These are phyloP conservation scores for Penicillium glabrum DNA, from an alignment of 2,329 filamentous ascomycete species.

Conservation along the genomic window DNA sequence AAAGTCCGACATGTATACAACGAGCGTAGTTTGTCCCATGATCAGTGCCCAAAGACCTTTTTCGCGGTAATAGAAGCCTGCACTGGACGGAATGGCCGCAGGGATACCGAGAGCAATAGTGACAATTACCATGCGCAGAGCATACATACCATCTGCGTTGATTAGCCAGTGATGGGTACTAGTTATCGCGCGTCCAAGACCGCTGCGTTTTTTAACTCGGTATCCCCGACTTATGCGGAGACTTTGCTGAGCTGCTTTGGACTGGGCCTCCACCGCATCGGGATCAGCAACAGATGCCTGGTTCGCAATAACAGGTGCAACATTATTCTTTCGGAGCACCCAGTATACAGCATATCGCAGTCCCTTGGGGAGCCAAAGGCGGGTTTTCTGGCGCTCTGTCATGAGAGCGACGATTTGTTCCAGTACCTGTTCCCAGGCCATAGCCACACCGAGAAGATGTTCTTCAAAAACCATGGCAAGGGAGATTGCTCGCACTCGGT, in stretches of 20 bases:
- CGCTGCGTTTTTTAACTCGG: slow-evolving; percentile 25
- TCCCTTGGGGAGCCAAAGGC: slow-evolving; percentile 47
- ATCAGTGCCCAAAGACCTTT: slow-evolving; percentile 56
- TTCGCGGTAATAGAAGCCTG: slow-evolving; percentile 54
- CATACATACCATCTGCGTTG: slow-evolving; percentile 48
- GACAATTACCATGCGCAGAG: slow-evolving; percentile 49
- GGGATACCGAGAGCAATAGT: slow-evolving; percentile 49
- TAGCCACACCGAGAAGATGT: slow-evolving; percentile 33
- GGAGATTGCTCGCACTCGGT: slow-evolving; percentile 42
- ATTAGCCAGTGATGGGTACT: slow-evolving; percentile 44
- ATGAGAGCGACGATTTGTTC: slow-evolving; percentile 39
- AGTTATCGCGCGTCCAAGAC: slow-evolving; percentile 28
- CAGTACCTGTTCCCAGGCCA: slow-evolving; percentile 37
- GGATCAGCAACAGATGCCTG: slow-evolving; percentile 25
- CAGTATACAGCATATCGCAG: slow-evolving; percentile 43
- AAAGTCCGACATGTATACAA: slow-evolving; percentile 55
- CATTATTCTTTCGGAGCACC: slow-evolving; percentile 31
- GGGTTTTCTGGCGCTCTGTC: slow-evolving; percentile 32
- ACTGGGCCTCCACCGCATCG: slow-evolving; percentile 29
- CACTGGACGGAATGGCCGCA: slow-evolving; percentile 41
- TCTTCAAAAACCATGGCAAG: slow-evolving; percentile 52
- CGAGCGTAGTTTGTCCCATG: slow-evolving; percentile 50
- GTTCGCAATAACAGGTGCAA: slow-evolving; percentile 23
- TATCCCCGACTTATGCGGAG: slow-evolving; percentile 40
- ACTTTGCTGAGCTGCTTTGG: slow-evolving; percentile 37